Evolutionary conservation across 2,329 filamentous ascomycete species (phyloP).

Genomic region (Ophiostoma sp.): DNA sequence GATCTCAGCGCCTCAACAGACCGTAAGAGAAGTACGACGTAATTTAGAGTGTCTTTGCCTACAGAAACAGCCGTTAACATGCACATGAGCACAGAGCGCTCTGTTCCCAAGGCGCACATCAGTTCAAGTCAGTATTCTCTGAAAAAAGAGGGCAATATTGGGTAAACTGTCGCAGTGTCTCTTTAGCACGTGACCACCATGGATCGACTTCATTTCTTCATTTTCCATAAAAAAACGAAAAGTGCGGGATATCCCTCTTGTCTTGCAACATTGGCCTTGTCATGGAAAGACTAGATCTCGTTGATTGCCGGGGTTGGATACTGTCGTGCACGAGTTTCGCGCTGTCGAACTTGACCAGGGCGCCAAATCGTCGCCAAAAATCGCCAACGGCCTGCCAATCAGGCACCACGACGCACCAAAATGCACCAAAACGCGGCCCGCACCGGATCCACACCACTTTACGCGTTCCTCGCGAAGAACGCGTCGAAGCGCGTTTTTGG

Average conservation of each 20-base stretch:
- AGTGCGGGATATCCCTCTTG: neutral
- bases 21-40: too few relatives aligned
- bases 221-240: neutral
- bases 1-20: neutral
- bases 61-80: too few relatives aligned
- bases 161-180: neutral
- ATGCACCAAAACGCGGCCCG: constrained; percentile 12
- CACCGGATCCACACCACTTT: constrained; percentile 11
- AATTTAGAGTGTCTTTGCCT: too few relatives aligned
- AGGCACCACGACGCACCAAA: constrained; percentile 4
- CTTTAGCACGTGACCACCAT: neutral
- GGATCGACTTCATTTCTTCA: neutral
- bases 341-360: neutral
- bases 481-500: constrained; percentile 18
- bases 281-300: neutral
- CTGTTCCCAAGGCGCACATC: too few relatives aligned
- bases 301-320: neutral
- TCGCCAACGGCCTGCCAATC: constrained; percentile 1
- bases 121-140: too few relatives aligned
- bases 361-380: constrained; percentile 4
- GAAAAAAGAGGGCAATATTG: neutral
- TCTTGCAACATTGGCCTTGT: neutral
- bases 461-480: constrained; percentile 6
- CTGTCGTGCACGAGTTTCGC: neutral
- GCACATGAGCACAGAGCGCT: too few relatives aligned